Conservation (phyloP, 208 protist species). For the Trypanosoma avium region DNA sequence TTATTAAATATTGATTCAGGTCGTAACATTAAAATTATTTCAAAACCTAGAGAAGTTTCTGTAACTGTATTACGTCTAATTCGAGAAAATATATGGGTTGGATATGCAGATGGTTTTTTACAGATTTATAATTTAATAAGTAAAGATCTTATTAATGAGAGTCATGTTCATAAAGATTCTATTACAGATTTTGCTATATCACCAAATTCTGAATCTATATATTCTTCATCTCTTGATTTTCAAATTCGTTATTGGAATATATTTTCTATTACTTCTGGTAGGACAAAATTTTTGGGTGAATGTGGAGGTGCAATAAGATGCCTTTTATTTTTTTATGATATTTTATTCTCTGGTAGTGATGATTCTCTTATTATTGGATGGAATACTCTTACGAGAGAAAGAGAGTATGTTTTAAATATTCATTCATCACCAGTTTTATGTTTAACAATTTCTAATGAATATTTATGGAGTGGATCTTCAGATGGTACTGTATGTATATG, state of each 20-base stretch:
- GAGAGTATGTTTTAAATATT: slow-evolving; percentile 2
- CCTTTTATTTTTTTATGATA: not conserved
- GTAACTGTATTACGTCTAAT: slow-evolving; percentile 11
- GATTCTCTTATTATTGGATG: slow-evolving; percentile 9
- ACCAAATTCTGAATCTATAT: slow-evolving; percentile 2
- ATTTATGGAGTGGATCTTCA: slow-evolving; percentile 12
- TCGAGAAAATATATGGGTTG: slow-evolving; percentile 10
- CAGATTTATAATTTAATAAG: slow-evolving; percentile 7
- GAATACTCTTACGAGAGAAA: slow-evolving; percentile 5
- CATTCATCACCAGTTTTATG: slow-evolving; percentile 11
- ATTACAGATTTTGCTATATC: slow-evolving; percentile 14
- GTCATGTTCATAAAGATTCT: slow-evolving; percentile 3
- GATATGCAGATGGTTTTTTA: slow-evolving; percentile 12
- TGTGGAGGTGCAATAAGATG: not conserved
- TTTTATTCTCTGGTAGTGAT: slow-evolving; percentile 17
- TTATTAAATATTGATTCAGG: not conserved
- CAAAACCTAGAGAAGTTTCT: not conserved
- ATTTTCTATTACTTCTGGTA: not conserved
- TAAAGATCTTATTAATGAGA: slow-evolving; percentile 1
- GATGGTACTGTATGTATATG: slow-evolving; percentile 18
- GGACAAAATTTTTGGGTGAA: not conserved
- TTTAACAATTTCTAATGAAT: slow-evolving; percentile 6
- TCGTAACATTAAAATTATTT: not conserved
- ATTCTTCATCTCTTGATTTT: slow-evolving; percentile 20
- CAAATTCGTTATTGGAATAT: slow-evolving; percentile 15